Conservation (phyloP, 1,139 yeast genomes). For the Candida pseudocylindracea region DNA sequence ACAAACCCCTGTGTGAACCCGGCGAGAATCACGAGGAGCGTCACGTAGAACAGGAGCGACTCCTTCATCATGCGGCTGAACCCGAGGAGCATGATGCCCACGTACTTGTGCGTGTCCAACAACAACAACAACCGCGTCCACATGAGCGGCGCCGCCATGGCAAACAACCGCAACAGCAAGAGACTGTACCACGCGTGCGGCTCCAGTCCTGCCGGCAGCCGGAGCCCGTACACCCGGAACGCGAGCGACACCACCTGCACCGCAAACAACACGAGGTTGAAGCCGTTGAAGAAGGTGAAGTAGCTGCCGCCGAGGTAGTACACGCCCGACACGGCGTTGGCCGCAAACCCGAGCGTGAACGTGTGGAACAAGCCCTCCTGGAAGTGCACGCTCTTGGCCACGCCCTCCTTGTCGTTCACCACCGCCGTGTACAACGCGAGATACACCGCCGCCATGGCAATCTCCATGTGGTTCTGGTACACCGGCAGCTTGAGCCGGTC, state of each 20-base stretch:
- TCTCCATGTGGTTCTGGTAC: constrained; percentile 58
- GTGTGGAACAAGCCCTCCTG: constrained; percentile 37
- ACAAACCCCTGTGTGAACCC: constrained; percentile 79
- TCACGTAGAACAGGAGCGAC: constrained; percentile 55
- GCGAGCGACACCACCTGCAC: constrained; percentile 29
- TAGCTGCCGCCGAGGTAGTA: constrained; percentile 59
- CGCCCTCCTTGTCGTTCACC: constrained; percentile 20
- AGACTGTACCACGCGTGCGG: constrained; percentile 13
- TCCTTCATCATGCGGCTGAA: constrained; percentile 75
- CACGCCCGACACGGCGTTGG: constrained; percentile 47
- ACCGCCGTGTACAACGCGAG: constrained; percentile 40
- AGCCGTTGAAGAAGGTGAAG: constrained; percentile 60
- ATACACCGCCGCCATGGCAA: constrained; percentile 43
- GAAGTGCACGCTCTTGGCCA: constrained; percentile 7
- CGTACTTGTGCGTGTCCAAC: constrained; percentile 62
- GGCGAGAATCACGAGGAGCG: constrained; percentile 42
- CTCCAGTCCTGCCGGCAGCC: no score
- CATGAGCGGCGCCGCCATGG: constrained; percentile 72
- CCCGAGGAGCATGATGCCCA: constrained; percentile 79
- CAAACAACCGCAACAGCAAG: constrained; percentile 32
- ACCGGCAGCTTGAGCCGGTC: constrained; percentile 67
- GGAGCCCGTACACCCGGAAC: constrained; percentile 13
- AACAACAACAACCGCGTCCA: constrained; percentile 63
- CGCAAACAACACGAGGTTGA: constrained; percentile 48
- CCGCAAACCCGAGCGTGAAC: constrained; percentile 41